Evolutionary conservation across 192 early-diverging fungal genomes (phyloP), one percentile per base, ranked within the genome.

Genomic region (Mortierella antarctica): DNA sequence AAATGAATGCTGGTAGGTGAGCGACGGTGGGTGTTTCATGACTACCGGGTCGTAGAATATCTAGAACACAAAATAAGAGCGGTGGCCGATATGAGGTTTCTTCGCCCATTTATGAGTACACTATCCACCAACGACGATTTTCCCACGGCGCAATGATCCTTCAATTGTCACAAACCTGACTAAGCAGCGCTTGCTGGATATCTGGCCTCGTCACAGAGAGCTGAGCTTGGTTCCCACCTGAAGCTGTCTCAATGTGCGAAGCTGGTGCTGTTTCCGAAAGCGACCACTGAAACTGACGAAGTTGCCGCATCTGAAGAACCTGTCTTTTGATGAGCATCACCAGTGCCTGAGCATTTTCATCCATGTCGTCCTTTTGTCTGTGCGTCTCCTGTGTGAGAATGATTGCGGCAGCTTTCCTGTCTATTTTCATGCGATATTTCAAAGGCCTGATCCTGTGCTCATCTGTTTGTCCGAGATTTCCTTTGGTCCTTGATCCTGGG

Each of bases 241-340:
- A 6, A 1, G 41, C 20, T 51, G 45, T 2, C 4, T 1, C 14
- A 17, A 31, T 0, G 12, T 9, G 8, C 1, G 23, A 15, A 8
- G 39, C 42, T 45, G 17, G 13, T 3, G 41, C 6, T 39, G 57
- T 5, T 15, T 18, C 39, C 9, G 68, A 41, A 1, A 80, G 31
- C 5, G 77, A 63, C 77, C 77, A 80, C 40, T 72, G 69, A 10
- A 80, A 68, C 20, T 72, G 69, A 46, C 70, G 70, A 15, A 80
- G 60, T 53, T 71, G 77, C 41, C 70, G 70, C 70, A 80, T 72
- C 14, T 80, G 74, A 39, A 77, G 42, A 55, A 77, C 14, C 56
- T 77, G 77, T 13, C 77, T 57, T 17, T 80, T 80, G 65, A 80
- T 56, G 42, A 71, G 12, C 9, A 80, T 23, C 20, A 80, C 60